Evolutionary conservation across 2,329 filamentous ascomycete species (phyloP).

Genomic region (Blastomyces gilchristii): DNA sequence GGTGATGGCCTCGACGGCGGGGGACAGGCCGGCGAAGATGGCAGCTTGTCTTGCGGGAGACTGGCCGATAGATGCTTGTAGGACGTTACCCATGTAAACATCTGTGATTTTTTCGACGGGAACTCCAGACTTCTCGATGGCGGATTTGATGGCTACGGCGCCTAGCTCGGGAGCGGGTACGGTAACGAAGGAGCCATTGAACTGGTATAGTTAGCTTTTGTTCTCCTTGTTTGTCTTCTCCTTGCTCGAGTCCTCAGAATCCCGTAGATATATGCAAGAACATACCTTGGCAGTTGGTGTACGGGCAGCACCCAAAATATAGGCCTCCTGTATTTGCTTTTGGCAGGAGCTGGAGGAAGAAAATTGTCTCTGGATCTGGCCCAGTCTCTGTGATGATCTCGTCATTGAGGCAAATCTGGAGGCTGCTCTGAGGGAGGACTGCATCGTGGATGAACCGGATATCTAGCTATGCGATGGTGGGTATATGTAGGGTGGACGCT

Average conservation of each 20-base stretch:
- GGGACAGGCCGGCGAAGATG: constrained; percentile 75
- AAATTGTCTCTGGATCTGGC: constrained; percentile 43
- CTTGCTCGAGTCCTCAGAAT: background rate
- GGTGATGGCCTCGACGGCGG: constrained; percentile 75
- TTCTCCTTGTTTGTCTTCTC: background rate
- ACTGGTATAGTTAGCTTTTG: constrained; percentile 45
- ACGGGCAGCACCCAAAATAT: constrained; percentile 81
- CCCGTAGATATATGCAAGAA: background rate
- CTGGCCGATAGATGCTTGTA: constrained; percentile 75
- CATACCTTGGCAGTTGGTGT: constrained; percentile 80
- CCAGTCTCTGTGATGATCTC: constrained; percentile 32
- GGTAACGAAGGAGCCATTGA: constrained; percentile 82
- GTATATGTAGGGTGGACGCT: no score
- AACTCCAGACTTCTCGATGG: constrained; percentile 73
- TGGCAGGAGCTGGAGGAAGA: constrained; percentile 38
- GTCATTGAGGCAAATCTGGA: constrained; percentile 19
- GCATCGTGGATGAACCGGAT: constrained; percentile 12
- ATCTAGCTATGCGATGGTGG: no score
- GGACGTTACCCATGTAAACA: constrained; percentile 96
- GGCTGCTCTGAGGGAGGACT: constrained; percentile 19
- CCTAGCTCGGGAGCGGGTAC: constrained; percentile 82
- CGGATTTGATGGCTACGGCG: constrained; percentile 83
- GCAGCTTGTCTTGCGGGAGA: constrained; percentile 82
- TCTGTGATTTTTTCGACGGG: constrained; percentile 73
- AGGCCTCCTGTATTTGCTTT: constrained; percentile 76